Evolutionary conservation across 2,329 filamentous ascomycete genomes (phyloP).

Genomic region (Escovopsis sp.): DNA sequence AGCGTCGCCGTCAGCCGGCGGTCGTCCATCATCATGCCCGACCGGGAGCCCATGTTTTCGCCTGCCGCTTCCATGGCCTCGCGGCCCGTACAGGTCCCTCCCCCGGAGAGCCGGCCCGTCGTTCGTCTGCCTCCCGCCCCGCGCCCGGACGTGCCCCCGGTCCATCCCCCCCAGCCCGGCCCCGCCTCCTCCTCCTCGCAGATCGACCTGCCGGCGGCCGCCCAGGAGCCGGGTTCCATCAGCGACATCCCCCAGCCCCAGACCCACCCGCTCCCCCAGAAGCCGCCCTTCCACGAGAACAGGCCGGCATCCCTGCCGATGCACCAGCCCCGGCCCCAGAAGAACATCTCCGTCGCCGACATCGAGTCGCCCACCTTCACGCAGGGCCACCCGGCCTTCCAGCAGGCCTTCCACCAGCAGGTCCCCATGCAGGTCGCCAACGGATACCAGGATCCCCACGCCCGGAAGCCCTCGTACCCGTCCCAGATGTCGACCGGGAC

Average conservation of each 20-base stretch:
- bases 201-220: slow-evolving; percentile 6
- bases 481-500: slow-evolving; percentile 61
- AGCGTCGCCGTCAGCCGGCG: slow-evolving; percentile 79
- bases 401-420: slow-evolving; percentile 88
- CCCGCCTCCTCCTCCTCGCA: not conserved
- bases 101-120: slow-evolving; percentile 55
- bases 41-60: slow-evolving; percentile 61
- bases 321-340: slow-evolving; percentile 91
- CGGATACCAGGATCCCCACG: slow-evolving; percentile 45
- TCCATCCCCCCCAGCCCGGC: slow-evolving; percentile 8
- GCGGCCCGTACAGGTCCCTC: slow-evolving; percentile 36
- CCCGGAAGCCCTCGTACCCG: slow-evolving; percentile 53
- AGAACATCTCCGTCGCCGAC: slow-evolving; percentile 80
- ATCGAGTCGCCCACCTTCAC: slow-evolving; percentile 66
- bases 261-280: slow-evolving; percentile 42
- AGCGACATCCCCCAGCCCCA: slow-evolving; percentile 43
- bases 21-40: slow-evolving; percentile 53
- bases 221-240: slow-evolving; percentile 22
- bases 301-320: slow-evolving; percentile 47
- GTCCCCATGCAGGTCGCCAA: slow-evolving; percentile 61
- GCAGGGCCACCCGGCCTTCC: slow-evolving; percentile 57
- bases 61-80: slow-evolving; percentile 68
- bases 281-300: slow-evolving; percentile 43
- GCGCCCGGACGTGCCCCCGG: slow-evolving; percentile 15
- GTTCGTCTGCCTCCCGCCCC: slow-evolving; percentile 64